Evolutionary conservation across 805 yeast species (phyloP), one percentile per base, ranked within the genome.

Genomic region (Komagataella pseudopastoris): DNA sequence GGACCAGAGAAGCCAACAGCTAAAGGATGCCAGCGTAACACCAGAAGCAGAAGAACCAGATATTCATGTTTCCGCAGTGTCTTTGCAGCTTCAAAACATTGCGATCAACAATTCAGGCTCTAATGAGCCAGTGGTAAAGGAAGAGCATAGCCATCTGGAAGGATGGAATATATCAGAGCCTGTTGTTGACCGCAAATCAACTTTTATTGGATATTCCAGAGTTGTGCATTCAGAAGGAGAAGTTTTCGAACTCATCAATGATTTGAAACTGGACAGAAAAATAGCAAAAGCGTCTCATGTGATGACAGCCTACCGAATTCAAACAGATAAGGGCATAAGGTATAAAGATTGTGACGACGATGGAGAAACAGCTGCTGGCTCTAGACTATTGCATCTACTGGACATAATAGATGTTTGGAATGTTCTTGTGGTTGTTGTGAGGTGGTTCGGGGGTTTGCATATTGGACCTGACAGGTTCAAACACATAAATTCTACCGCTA

Each of bases 301-400:
- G 54, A 93, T 93, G 82, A 77, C 81, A 14, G 93, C 96, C 0
- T 90, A 91, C 84, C 70, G 98, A 55, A 83, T 93, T 3, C 72
- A 72, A 52, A 63, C 74, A n/a, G 67, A 61, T 1, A 70, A 72
- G 17, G 87, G 82, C 0, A 76, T 80, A 0, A 71, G 75, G 44
- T 76, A 73, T 49, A 93, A 87, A 59, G 97, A 93, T 59, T 89
- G 87, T 58, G 97, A 93, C 61, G 98, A 93, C 63, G 99, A 91
- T 62, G 99, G 99, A 2, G 99, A 93, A 62, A 76, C 95, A 0
- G 98, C 98, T 0, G 96, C 98, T 1, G 99, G 99, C 7, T 80
- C 90, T 4, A 70, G 96, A 53, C 69, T 90, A 73, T 65, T 89
- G 50, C 96, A 88, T 68, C 65, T 90, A 49, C 66, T 90, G 56